These are phyloP conservation scores for Zanthoxylum bungeanum DNA, from an alignment of 345 rosid genomes.

Conservation along the genomic window DNA sequence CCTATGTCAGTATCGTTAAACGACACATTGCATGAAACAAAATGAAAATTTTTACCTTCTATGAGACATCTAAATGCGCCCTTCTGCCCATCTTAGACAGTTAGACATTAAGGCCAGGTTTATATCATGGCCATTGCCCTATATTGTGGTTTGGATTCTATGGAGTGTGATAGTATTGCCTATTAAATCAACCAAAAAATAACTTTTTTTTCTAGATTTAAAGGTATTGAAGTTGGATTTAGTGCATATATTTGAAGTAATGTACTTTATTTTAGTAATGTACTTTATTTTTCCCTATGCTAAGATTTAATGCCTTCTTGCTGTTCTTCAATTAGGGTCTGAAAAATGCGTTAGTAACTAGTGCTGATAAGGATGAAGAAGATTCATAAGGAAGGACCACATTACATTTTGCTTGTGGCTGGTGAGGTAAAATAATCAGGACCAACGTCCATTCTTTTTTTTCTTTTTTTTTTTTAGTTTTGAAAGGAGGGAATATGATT, in stretches of 20 bases:
- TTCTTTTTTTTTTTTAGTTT: background rate
- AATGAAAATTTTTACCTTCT: background rate
- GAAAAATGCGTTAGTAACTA: conserved; percentile 69
- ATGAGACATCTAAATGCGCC: background rate
- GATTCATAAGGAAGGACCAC: conserved; percentile 98
- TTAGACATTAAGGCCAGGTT: background rate
- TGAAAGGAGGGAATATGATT: background rate
- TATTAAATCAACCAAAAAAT: background rate
- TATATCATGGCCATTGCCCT: background rate
- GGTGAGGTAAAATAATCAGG: conserved; percentile 67
- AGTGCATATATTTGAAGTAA: background rate
- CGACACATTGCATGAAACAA: background rate
- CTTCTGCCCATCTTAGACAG: no score
- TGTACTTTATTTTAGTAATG: background rate
- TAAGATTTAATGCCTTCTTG: background rate
- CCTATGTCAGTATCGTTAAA: background rate
- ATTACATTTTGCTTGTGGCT: conserved; percentile 93
- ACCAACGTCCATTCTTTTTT: background rate
- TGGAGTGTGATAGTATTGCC: background rate
- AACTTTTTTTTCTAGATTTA: background rate
- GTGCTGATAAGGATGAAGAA: conserved; percentile 89
- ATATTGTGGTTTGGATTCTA: no score
- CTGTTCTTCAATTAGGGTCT: conserved; percentile 53
- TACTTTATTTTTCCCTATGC: background rate
- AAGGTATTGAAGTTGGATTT: background rate